Percentiles rank a stretch among this genome's conserved stretches.
phyloP scores from a whole-genome alignment of 1,139 yeast species.

The Diutina rugosa region DNA sequence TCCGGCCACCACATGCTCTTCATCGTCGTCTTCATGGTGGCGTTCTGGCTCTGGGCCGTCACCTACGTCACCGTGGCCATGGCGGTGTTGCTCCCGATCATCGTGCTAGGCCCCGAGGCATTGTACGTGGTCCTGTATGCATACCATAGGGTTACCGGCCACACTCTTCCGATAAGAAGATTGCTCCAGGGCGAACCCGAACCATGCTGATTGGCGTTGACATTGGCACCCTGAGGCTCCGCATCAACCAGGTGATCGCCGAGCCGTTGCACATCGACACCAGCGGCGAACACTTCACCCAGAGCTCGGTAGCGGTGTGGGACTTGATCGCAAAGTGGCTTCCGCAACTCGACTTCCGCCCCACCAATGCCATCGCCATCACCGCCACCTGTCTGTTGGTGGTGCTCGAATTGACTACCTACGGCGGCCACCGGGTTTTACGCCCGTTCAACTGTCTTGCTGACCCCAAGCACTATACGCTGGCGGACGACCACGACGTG shows the following conservation, averaged over 20 bases:
- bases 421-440: background rate
- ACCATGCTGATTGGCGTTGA: constrained; percentile 1
- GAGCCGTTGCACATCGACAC: background rate
- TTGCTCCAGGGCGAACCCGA: background rate
- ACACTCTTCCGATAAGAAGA: background rate
- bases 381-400: constrained; percentile 1
- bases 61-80: background rate
- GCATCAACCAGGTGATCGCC: background rate
- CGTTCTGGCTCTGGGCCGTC: background rate
- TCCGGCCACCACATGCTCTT: background rate
- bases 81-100: background rate
- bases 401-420: background rate
- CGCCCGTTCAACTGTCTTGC: background rate
- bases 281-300: background rate
- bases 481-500: background rate
- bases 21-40: background rate
- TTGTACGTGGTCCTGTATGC: constrained; percentile 1
- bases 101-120: constrained; percentile 1
- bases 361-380: background rate
- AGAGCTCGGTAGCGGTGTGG: background rate
- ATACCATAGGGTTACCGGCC: background rate
- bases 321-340: background rate
- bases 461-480: background rate
- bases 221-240: background rate
- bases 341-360: background rate